A percentile compares a stretch with the other conserved stretches of the same genome.
These are phyloP conservation scores for Iberis amara DNA, from an alignment of 441 rosid species.

Conservation along the genomic window DNA sequence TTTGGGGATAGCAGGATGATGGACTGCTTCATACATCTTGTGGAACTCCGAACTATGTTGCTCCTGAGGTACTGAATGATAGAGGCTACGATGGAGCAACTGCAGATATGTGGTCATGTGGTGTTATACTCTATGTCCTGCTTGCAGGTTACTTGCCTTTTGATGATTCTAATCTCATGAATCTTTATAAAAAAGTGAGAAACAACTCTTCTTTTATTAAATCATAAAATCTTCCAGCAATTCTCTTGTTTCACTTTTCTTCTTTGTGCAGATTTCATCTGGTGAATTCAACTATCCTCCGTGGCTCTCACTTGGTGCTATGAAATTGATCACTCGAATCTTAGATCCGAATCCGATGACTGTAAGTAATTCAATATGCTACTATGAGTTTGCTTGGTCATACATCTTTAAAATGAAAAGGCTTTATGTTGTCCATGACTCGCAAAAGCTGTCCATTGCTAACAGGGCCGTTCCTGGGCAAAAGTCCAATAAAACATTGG, in stretches of 20 bases:
- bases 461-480: too few relatives aligned
- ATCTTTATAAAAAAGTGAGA: slow-evolving; percentile 89
- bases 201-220: slow-evolving; percentile 14
- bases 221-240: neutral
- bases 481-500: too few relatives aligned
- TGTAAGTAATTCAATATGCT: slow-evolving; percentile 39
- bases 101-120: slow-evolving; percentile 97
- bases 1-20: slow-evolving; percentile 55
- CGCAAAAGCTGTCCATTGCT: neutral
- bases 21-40: slow-evolving; percentile 94
- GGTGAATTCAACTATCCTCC: slow-evolving; percentile 89
- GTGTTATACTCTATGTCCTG: slow-evolving; percentile 93
- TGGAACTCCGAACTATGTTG: slow-evolving; percentile 97
- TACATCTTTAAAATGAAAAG: too few relatives aligned
- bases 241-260: slow-evolving; percentile 21
- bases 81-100: slow-evolving; percentile 94
- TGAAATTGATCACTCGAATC: slow-evolving; percentile 72
- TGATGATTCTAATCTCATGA: slow-evolving; percentile 86
- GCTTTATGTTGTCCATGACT: too few relatives aligned
- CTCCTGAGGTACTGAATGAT: slow-evolving; percentile 97
- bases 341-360: slow-evolving; percentile 92
- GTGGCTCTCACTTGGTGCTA: slow-evolving; percentile 80
- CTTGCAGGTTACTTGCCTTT: slow-evolving; percentile 99
- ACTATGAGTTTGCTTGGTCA: too few relatives aligned
- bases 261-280: slow-evolving; percentile 61